Evolutionary conservation across 768 basidiomycete species (phyloP).

Genomic region (Wakefieldia striispora): DNA sequence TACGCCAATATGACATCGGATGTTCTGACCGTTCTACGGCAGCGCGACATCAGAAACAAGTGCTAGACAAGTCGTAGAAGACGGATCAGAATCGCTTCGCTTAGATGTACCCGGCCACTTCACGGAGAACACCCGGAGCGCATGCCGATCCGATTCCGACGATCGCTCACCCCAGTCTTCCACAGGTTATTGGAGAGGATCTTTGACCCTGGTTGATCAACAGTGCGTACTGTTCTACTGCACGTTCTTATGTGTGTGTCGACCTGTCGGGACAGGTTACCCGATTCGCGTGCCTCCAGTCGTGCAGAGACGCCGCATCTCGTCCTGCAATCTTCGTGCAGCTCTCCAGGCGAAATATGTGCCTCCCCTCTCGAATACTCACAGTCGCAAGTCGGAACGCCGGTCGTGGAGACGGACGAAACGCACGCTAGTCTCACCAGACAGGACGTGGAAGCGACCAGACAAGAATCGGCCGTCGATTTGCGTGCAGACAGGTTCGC

Average conservation of each 20-base stretch:
- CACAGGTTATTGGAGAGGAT: too few relatives aligned
- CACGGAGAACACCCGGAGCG: neutral
- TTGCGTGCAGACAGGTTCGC: constrained; percentile 3
- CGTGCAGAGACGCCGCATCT: neutral
- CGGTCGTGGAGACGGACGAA: neutral
- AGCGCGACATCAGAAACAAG: neutral
- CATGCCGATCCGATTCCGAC: neutral
- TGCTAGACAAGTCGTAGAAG: neutral
- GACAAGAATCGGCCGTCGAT: neutral
- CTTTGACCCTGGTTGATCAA: too few relatives aligned
- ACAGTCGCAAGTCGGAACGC: neutral
- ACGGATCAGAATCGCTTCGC: neutral
- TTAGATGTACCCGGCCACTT: neutral
- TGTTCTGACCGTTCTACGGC: neutral
- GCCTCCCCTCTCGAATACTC: neutral
- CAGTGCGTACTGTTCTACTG: too few relatives aligned
- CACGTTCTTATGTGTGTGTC: too few relatives aligned
- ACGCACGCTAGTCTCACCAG: neutral
- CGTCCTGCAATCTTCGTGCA: neutral
- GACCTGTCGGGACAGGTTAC: too few relatives aligned
- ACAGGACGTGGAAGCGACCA: neutral
- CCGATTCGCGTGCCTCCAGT: neutral
- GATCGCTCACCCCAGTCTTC: too few relatives aligned
- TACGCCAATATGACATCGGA: too few relatives aligned
- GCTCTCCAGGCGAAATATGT: neutral